Evolutionary conservation across 1,284 basidiomycete genomes (phyloP), one percentile per base, ranked within the genome.

Genomic region (Blastosporella zonata): DNA sequence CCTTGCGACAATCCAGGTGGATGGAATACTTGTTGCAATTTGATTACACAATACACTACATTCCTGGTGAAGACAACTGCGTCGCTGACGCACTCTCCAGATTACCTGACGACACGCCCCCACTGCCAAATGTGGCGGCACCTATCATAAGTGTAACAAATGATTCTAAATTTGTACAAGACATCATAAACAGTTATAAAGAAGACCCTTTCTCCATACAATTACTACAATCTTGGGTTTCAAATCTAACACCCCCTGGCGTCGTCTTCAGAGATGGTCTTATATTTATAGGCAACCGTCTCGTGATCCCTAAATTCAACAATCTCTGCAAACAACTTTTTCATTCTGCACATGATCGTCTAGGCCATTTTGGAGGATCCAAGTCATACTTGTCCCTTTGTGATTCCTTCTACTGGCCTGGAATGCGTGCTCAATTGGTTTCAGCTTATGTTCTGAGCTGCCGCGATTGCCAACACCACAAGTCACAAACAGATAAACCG

Each of bases 21-120:
- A 42, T 47, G 46, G 46, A 47, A 17, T 47, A n/a, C 17, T 13
- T 47, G 4, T 40, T 39, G 1, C 46, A 47, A 22, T 47, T 18
- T 25, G 31, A 47, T 20, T 42, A 36, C 15, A 21, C 21, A 29
- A 41, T 47, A 2, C 31, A 36, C 13, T 47, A 47, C 22, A 21
- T 47, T 18, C 2, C 1, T 2, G 46, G 46, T 1, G 21, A 41
- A 1, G 38, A 47, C 8, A 42, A 47, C 15, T 23, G 18, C 12
- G 29, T 31, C 5, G 29, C 29, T 10, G 25, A 27, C 25, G 25
- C 25, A 5, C 5, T 27, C 6, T 27, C 25, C 25, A 5, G 25
- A 6, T 10, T 27, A 27, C 25, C 25, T 6, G 10, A 5, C 25
- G 6, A 6, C 6, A 27, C 5, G 10, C 10, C 25, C 10, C 6